phyloP scores from a whole-genome alignment of 257 asterid genomes.

The Paraleonurus japonicus region DNA sequence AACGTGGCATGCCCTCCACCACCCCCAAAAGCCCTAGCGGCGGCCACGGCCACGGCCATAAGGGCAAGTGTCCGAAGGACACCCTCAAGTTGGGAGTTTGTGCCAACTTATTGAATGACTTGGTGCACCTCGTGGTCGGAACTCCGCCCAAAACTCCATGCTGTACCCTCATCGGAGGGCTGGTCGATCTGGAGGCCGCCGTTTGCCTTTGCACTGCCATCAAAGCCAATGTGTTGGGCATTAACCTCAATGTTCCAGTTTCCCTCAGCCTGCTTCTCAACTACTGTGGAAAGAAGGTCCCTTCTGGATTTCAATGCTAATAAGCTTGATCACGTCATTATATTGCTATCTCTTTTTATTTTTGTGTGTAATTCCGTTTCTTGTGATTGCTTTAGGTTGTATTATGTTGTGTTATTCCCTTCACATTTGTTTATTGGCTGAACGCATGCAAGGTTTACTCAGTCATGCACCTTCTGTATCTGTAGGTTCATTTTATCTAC shows the following conservation, averaged over 20 bases:
- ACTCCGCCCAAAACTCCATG: neutral
- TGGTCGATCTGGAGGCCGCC: neutral
- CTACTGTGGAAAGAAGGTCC: neutral
- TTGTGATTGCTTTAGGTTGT: too few species aligned
- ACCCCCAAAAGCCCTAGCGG: neutral
- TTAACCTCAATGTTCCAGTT: neutral
- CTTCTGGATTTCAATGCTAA: neutral
- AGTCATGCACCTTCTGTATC: too few species aligned
- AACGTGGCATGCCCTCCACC: constrained; percentile 23
- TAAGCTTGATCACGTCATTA: too few species aligned
- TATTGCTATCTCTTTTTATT: too few species aligned
- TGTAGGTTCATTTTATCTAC: too few species aligned
- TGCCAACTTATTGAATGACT: constrained; percentile 32
- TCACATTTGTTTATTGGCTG: too few species aligned
- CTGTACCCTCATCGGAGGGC: neutral
- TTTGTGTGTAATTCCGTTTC: too few species aligned
- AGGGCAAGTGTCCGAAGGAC: constrained; percentile 36
- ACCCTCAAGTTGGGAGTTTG: constrained; percentile 40
- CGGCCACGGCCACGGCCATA: neutral
- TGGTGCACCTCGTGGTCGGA: constrained; percentile 31
- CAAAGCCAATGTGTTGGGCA: neutral
- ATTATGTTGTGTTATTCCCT: too few species aligned
- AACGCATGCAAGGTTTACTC: too few species aligned
- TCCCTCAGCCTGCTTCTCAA: neutral
- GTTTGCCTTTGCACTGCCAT: constrained; percentile 4